Evolutionary conservation across 805 yeast genomes (phyloP).

Genomic region (Monosporozyma servazzii): DNA sequence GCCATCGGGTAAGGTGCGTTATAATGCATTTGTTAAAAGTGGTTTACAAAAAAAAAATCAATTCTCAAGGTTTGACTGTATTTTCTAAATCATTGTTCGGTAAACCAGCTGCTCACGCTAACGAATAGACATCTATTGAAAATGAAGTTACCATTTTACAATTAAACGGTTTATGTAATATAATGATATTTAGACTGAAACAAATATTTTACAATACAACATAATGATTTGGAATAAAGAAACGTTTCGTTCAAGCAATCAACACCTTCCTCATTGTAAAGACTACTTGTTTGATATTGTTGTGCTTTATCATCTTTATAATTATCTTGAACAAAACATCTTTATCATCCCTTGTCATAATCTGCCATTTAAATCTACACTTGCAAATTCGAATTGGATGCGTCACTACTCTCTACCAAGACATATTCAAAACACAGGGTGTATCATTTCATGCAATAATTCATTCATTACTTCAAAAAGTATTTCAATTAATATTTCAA

Average conservation of each 20-base stretch:
- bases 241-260: too few species aligned
- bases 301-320: too few species aligned
- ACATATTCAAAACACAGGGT: not conserved
- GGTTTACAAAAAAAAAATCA: slow-evolving; percentile 29
- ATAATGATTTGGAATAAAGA: too few species aligned
- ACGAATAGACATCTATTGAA: slow-evolving; percentile 36
- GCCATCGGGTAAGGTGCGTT: slow-evolving; percentile 43
- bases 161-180: slow-evolving; percentile 5
- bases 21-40: slow-evolving; percentile 36
- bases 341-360: too few species aligned
- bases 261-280: too few species aligned
- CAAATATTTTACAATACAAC: not conserved
- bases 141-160: slow-evolving; percentile 34
- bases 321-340: too few species aligned
- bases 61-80: slow-evolving; percentile 38
- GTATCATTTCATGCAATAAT: not conserved
- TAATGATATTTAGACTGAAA: not conserved
- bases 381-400: too few species aligned
- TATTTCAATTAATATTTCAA: not conserved
- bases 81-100: slow-evolving; percentile 46
- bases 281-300: too few species aligned
- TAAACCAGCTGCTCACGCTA: slow-evolving; percentile 32
- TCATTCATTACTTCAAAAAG: too few species aligned
- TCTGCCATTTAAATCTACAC: too few species aligned
- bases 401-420: too few species aligned